A percentile compares a stretch with the other conserved stretches of the same genome.
Conservation (phyloP, 495 filamentous ascomycete genomes). For the Chaetomidium leptoderma region DNA sequence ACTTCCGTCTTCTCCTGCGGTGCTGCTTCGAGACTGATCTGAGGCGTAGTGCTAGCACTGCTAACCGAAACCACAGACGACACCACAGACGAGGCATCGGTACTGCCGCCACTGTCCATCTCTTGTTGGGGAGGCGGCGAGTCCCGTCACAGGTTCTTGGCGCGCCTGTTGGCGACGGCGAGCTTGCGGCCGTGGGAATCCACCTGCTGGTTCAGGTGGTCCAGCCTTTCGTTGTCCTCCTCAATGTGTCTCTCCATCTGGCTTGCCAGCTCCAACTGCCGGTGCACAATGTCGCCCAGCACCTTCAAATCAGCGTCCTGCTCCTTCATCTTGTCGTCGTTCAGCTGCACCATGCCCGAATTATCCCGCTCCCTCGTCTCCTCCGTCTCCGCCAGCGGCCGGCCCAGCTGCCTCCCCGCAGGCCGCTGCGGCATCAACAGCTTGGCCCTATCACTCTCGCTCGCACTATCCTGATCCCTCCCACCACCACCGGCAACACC, state of each 20-base stretch:
- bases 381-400: conserved; percentile 73
- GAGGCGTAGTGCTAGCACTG: not conserved
- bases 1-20: not conserved
- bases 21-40: not conserved
- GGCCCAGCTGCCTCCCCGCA: conserved; percentile 71
- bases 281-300: conserved; percentile 68
- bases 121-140: conserved; percentile 16
- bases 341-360: conserved; percentile 77
- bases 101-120: not conserved
- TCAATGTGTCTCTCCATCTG: conserved; percentile 84
- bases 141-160: conserved; percentile 59
- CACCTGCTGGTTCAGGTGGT: conserved; percentile 68
- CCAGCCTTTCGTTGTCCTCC: conserved; percentile 79
- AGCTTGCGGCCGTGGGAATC: conserved; percentile 72
- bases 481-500: conserved; percentile 25
- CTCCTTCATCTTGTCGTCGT: conserved; percentile 74
- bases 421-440: conserved; percentile 20
- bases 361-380: conserved; percentile 88
- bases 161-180: conserved; percentile 72
- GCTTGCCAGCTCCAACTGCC: too few relatives aligned
- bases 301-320: conserved; percentile 80
- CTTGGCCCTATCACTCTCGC: conserved; percentile 32
- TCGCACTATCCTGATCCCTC: conserved; percentile 24
- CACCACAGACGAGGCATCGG: not conserved
- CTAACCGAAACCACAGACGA: conserved; percentile 7